Conservation (phyloP, 2,329 filamentous ascomycete species). For the Ceratocystis alfenasii region DNA sequence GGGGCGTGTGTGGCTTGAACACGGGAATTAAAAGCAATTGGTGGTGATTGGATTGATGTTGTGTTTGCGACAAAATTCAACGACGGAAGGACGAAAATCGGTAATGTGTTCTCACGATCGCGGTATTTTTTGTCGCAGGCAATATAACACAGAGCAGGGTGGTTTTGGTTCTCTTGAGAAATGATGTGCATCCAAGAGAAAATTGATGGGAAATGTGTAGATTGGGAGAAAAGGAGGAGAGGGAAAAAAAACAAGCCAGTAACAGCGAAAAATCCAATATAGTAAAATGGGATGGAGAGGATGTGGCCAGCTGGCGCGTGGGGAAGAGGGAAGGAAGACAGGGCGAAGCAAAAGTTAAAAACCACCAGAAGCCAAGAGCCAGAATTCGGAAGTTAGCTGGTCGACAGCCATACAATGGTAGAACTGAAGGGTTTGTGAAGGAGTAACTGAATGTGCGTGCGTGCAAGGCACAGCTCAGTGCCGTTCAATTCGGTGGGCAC, state of each 20-base stretch:
- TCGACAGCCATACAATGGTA: background rate
- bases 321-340: conserved; percentile 5
- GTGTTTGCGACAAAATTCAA: conserved; percentile 12
- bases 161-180: conserved; percentile 1
- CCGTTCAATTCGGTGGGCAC: background rate
- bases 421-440: background rate
- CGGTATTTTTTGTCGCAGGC: conserved; percentile 6
- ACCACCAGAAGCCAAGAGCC: background rate
- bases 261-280: background rate
- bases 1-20: background rate
- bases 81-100: background rate
- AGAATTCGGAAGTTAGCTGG: background rate
- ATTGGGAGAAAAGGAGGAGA: conserved; percentile 9
- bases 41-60: background rate
- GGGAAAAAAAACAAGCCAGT: conserved; percentile 7
- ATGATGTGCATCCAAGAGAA: conserved; percentile 5
- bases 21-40: background rate
- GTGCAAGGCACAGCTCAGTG: conserved; percentile 3
- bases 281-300: background rate
- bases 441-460: too few relatives aligned
- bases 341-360: conserved; percentile 6
- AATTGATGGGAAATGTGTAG: background rate
- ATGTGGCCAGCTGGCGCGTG: conserved; percentile 18
- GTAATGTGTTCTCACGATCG: conserved; percentile 17
- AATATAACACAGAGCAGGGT: conserved; percentile 11